Base-by-base conservation (phyloP, 805 yeast species). In the Ogataea zsoltii region DNA sequence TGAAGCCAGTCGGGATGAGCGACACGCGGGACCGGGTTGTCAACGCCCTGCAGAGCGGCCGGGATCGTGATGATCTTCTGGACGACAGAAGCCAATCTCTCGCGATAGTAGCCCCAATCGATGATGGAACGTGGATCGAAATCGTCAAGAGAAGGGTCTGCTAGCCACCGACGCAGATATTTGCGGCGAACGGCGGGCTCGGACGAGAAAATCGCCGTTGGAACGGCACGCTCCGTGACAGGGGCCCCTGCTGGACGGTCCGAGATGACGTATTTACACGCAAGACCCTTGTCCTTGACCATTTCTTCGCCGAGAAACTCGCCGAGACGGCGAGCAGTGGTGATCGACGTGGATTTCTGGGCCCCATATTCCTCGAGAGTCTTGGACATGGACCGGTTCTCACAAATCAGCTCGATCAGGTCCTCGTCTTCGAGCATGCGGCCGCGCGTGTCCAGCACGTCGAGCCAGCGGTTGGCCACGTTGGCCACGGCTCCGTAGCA, bases 11-110 rank as follows among this genome's bases (percentile, higher is more conserved):
- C 94, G 0, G 99, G 99, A 59, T 92, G 97, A 3, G 79, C 79
- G 6, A 95, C 92, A 55, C 97, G 74, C 4, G 97, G 97, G 35
- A 95, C 97, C 0, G 99, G 99, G 58, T 94, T 95, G 12, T 72
- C 67, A 14, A 92, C 79, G 42, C 81, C 80, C 68, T 94, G 99
- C 44, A 92, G 71, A 5, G 97, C 98, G 4, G 99, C 99, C 2
- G 99, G 99, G 54, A 94, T 92, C 0, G 97, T 86, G 55, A 94
- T 88, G 57, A 94, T 89, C 67, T 95, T 94, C 63, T 91, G 97
- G 34, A 95, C 82, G 5, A 91, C 96, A 2, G 96, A 89, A 0
- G 92, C 95, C 29, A 94, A 74, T 58, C 99, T 80, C 57, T 89
- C 97, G 51, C 83, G 76, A 62, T 94, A 94, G 62, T 94, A 94